A percentile compares a stretch with the other conserved stretches of the same genome.
Conservation (phyloP, 164 flowering plant species). For the Malania oleifera region DNA sequence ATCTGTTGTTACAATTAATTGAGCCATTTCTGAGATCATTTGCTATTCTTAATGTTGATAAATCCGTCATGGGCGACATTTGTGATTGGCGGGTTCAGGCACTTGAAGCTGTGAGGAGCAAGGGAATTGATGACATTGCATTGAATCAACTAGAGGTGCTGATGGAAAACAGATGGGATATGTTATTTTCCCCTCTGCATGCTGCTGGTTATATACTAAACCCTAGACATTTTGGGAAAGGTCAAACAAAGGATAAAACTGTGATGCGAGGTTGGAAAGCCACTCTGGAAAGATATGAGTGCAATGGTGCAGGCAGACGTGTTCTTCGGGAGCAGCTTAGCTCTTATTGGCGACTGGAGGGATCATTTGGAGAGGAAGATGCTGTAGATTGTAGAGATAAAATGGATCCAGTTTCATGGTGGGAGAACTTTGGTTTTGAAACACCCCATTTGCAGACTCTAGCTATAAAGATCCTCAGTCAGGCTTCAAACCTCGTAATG, state of each 20-base stretch:
- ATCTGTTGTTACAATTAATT: slow-evolving; percentile 27
- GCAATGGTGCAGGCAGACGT: slow-evolving; percentile 26
- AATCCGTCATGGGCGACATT: slow-evolving; percentile 27
- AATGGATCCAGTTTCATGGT: slow-evolving; percentile 45
- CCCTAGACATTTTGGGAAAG: slow-evolving; percentile 33
- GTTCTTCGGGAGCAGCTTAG: slow-evolving; percentile 35
- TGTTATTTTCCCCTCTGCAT: slow-evolving; percentile 37
- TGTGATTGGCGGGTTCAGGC: slow-evolving; percentile 32
- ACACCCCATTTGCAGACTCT: slow-evolving; percentile 30
- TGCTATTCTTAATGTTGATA: slow-evolving; percentile 24
- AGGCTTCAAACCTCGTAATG: slow-evolving; percentile 23
- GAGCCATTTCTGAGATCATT: slow-evolving; percentile 33
- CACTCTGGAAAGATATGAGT: slow-evolving; percentile 32
- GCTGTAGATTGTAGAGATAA: slow-evolving; percentile 40
- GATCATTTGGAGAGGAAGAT: slow-evolving; percentile 45
- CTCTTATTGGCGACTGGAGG: slow-evolving; percentile 37
- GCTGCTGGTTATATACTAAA: slow-evolving; percentile 37
- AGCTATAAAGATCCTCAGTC: slow-evolving; percentile 34
- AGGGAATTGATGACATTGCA: slow-evolving; percentile 20
- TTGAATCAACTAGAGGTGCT: slow-evolving; percentile 26
- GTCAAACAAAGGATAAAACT: slow-evolving; percentile 32
- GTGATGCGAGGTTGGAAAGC: slow-evolving; percentile 42
- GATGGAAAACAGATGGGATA: slow-evolving; percentile 34
- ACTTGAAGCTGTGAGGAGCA: slow-evolving; percentile 23
- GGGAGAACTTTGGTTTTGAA: slow-evolving; percentile 48